These are phyloP conservation scores for Vaccinium macrocarpon DNA, from an alignment of 148 eudicot genomes.

Conservation along the genomic window DNA sequence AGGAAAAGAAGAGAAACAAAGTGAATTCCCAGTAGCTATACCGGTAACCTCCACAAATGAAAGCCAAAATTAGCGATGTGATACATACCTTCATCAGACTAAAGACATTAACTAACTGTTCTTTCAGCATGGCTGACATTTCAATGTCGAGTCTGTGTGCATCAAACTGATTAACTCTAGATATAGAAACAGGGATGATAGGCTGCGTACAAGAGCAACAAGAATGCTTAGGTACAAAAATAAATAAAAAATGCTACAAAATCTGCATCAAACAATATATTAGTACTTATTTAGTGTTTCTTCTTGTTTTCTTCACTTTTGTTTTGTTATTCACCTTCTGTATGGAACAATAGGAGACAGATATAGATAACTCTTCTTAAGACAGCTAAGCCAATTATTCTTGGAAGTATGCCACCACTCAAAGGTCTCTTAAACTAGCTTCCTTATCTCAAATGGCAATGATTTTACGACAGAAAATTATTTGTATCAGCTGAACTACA, in stretches of 20 bases:
- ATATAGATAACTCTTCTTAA: background rate
- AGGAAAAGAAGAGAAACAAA: conserved; percentile 35
- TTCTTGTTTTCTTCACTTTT: background rate
- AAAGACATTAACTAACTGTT: conserved; percentile 87
- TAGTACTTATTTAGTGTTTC: too few relatives aligned
- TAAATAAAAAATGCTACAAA: background rate
- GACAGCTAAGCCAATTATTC: background rate
- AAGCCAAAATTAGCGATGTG: background rate
- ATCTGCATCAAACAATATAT: background rate
- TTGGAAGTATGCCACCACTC: background rate
- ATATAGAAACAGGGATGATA: conserved; percentile 62
- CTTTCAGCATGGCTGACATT: conserved; percentile 96
- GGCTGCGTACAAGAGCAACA: conserved; percentile 34
- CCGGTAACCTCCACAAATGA: background rate
- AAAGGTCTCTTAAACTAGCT: background rate
- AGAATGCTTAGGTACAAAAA: background rate
- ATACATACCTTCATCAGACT: conserved; percentile 78
- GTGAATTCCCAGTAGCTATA: conserved; percentile 15
- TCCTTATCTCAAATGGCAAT: background rate
- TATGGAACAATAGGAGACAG: background rate
- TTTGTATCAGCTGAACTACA: background rate
- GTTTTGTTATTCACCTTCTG: background rate
- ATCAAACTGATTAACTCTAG: conserved; percentile 95
- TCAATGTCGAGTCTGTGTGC: conserved; percentile 88
- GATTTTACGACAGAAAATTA: background rate